Percentiles rank a stretch among this genome's conserved stretches.
Evolutionary conservation across 495 filamentous ascomycete species (phyloP).

Genomic region (Talaromyces adpressus): DNA sequence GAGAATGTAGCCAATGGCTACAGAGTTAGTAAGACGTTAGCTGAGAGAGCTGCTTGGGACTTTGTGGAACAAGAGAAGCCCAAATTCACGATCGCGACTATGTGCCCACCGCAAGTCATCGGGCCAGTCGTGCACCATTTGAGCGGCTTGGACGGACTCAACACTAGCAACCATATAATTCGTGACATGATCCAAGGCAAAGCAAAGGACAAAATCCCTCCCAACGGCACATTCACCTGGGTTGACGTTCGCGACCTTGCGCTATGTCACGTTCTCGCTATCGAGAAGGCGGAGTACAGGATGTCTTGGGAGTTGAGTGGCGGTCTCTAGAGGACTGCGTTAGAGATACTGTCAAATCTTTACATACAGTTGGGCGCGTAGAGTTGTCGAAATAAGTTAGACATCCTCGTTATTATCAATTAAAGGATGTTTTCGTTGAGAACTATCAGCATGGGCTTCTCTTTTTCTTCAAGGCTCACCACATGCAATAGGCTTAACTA

Average conservation of each 20-base stretch:
- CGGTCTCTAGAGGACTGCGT: conserved; percentile 46
- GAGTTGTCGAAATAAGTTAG: not conserved
- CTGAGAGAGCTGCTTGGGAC: conserved; percentile 73
- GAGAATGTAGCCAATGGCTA: conserved; percentile 47
- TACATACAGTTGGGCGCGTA: conserved; percentile 36
- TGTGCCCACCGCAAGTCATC: conserved; percentile 61
- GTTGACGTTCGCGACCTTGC: conserved; percentile 68
- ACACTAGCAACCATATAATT: conserved; percentile 59
- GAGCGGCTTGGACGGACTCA: conserved; percentile 56
- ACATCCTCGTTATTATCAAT: not conserved
- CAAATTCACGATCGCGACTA: conserved; percentile 66
- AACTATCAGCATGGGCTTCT: no score
- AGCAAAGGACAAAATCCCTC: conserved; percentile 54
- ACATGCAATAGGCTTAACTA: no score
- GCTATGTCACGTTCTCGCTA: conserved; percentile 61
- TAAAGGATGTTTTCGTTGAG: no score
- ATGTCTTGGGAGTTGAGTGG: conserved; percentile 54
- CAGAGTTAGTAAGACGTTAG: conserved; percentile 52
- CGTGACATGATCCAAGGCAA: conserved; percentile 53
- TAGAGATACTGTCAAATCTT: conserved; percentile 46
- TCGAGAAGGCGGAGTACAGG: conserved; percentile 50
- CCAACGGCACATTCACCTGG: conserved; percentile 51
- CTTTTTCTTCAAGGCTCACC: no score
- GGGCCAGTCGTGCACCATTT: conserved; percentile 63
- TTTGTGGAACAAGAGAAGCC: conserved; percentile 74